Conservation (phyloP, 345 rosid species). For the Draba incana region DNA sequence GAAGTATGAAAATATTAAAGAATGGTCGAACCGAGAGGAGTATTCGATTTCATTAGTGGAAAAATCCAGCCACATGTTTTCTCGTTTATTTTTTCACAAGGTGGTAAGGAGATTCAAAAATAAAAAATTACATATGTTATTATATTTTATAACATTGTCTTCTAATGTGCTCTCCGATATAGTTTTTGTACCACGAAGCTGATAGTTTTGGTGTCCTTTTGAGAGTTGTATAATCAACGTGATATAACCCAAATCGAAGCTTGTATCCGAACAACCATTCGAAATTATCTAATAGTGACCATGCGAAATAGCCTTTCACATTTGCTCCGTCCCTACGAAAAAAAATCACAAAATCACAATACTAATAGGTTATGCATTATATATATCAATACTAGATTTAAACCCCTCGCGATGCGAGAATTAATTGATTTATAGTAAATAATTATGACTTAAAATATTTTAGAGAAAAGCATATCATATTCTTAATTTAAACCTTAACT, state of each 20-base stretch:
- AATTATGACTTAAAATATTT: too few relatives aligned
- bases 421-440: too few relatives aligned
- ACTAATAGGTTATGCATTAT: background rate
- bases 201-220: slow-evolving; percentile 65
- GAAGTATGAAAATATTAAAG: background rate
- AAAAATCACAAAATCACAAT: background rate
- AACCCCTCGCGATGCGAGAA: too few relatives aligned
- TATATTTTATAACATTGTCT: background rate
- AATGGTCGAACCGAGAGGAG: background rate
- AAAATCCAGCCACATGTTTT: background rate
- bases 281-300: slow-evolving; percentile 80
- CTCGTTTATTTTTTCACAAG: background rate
- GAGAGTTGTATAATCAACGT: slow-evolving; percentile 58
- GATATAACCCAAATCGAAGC: slow-evolving; percentile 59
- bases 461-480: too few relatives aligned
- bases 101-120: background rate
- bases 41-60: slow-evolving; percentile 6
- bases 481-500: too few relatives aligned
- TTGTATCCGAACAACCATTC: slow-evolving; percentile 73
- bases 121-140: background rate
- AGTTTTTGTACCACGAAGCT: slow-evolving; percentile 59
- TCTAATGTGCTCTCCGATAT: slow-evolving; percentile 43
- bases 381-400: background rate
- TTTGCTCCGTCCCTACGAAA: slow-evolving; percentile 65
- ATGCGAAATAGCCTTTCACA: slow-evolving; percentile 69